A percentile compares a stretch with the other conserved stretches of the same genome.
Conservation (phyloP, 441 rosid genomes). For the Daphne laureola region DNA sequence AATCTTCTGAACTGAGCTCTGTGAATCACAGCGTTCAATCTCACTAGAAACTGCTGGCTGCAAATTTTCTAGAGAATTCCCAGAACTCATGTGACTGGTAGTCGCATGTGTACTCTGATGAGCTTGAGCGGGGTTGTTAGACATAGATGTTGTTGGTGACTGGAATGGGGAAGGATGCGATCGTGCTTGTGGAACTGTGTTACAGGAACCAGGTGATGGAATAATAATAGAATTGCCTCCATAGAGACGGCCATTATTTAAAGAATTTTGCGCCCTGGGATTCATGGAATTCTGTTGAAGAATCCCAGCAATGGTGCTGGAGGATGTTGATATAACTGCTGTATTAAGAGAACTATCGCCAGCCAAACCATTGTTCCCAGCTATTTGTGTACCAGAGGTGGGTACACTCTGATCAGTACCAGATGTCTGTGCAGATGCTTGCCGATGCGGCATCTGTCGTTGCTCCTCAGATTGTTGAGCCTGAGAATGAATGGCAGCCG, state of each 20-base stretch:
- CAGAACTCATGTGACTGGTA: conserved; percentile 47
- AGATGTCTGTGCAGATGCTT: conserved; percentile 39
- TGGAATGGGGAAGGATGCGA: conserved; percentile 67
- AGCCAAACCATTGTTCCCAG: conserved; percentile 44
- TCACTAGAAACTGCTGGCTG: conserved; percentile 56
- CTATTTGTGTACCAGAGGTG: conserved; percentile 35
- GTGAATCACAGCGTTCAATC: conserved; percentile 56
- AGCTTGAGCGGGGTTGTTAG: conserved; percentile 56
- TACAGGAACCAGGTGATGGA: conserved; percentile 73
- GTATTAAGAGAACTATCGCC: conserved; percentile 47
- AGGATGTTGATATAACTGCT: conserved; percentile 57
- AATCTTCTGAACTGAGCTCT: conserved; percentile 80
- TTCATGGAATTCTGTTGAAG: conserved; percentile 90
- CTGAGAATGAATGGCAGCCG: conserved; percentile 48
- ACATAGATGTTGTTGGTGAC: conserved; percentile 68
- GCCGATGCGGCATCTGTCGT: conserved; percentile 29
- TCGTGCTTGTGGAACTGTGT: conserved; percentile 55
- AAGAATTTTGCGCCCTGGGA: conserved; percentile 65
- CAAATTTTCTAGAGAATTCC: conserved; percentile 55
- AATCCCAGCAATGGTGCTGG: conserved; percentile 71
- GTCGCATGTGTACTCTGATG: conserved; percentile 41
- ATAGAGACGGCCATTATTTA: conserved; percentile 69
- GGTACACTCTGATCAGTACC: conserved; percentile 51
- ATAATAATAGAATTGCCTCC: conserved; percentile 71
- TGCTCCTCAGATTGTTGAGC: conserved; percentile 64